Evolutionary conservation across 257 asterid genomes (phyloP).

Genomic region (Jacaranda copaia): DNA sequence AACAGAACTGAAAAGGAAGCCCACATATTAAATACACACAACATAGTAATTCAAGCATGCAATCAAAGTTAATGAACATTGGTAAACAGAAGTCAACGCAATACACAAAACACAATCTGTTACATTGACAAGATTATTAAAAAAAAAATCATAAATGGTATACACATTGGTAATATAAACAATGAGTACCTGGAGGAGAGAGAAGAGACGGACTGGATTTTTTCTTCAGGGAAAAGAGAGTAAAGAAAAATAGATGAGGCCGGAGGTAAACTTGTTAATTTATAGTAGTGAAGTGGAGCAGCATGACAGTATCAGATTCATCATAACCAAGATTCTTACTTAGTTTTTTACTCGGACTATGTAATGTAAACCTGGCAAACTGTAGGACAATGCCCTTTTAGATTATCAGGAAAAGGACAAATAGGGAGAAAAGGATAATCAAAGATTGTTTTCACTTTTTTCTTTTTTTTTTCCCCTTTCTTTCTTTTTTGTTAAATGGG

Average conservation of each 20-base stretch:
- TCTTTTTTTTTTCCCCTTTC: no score
- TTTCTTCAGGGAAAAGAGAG: background rate
- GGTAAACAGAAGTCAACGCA: background rate
- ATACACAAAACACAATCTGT: background rate
- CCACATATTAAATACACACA: background rate
- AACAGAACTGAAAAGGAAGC: background rate
- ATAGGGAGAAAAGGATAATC: no score
- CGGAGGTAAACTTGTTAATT: background rate
- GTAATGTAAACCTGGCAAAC: background rate
- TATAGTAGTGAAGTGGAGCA: background rate
- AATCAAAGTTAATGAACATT: constrained; percentile 3
- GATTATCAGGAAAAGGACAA: no score
- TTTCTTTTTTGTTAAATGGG: no score
- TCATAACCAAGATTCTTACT: background rate
- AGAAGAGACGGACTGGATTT: background rate
- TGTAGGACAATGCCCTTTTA: no score
- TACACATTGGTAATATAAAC: background rate
- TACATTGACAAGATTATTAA: background rate
- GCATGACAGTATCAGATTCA: background rate
- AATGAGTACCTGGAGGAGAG: constrained; percentile 15
- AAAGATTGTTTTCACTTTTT: no score
- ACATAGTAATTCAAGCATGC: background rate
- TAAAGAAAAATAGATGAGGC: constrained; percentile 3
- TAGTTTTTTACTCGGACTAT: background rate
- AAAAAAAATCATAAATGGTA: background rate